phyloP scores from a whole-genome alignment of 2,329 filamentous ascomycete species.

The Diaporthe helianthi region DNA sequence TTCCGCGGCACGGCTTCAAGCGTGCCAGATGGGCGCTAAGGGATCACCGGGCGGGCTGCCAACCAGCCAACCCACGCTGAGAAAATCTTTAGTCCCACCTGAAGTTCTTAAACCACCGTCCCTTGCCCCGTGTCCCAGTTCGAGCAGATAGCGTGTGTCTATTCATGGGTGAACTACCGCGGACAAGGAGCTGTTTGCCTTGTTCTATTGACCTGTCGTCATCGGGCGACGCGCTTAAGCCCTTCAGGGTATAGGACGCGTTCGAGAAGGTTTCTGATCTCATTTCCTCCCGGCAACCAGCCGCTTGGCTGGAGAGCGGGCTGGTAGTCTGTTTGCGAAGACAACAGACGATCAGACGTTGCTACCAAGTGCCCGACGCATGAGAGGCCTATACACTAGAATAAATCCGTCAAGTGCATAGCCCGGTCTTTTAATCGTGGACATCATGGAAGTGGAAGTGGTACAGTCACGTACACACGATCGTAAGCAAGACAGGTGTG shows the following conservation, averaged over 20 bases:
- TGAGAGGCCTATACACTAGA: background rate
- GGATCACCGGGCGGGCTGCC: background rate
- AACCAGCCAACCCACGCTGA: background rate
- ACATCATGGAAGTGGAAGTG: background rate
- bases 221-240: background rate
- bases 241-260: background rate
- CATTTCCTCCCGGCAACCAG: background rate
- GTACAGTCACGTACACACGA: background rate
- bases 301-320: background rate
- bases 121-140: background rate
- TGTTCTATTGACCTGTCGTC: background rate
- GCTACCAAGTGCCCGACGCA: background rate
- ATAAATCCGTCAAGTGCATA: background rate
- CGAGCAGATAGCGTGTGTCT: background rate
- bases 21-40: slow-evolving; percentile 11
- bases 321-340: background rate
- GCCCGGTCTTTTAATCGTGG: background rate
- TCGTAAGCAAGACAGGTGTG: no score
- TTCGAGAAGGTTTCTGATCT: slow-evolving; percentile 14
- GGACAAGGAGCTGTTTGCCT: background rate
- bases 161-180: background rate
- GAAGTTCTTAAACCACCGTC: background rate
- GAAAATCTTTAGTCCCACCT: background rate
- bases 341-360: background rate
- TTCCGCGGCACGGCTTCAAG: slow-evolving; percentile 21